These are phyloP conservation scores for Jackrogersella multiformis DNA, from an alignment of 495 filamentous ascomycete species.

Conservation along the genomic window DNA sequence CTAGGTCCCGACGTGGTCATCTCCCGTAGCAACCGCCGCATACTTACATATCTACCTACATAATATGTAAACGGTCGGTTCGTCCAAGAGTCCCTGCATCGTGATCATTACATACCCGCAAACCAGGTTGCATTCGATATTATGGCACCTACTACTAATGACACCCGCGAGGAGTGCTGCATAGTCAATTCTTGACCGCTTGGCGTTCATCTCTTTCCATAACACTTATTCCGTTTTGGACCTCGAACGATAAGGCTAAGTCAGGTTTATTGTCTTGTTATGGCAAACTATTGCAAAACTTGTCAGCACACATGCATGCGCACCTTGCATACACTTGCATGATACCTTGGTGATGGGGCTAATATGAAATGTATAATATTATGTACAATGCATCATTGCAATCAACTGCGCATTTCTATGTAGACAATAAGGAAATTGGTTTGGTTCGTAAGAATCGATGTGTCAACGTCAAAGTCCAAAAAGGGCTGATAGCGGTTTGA, in stretches of 20 bases:
- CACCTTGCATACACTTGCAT: slow-evolving; percentile 32
- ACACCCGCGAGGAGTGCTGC: slow-evolving; percentile 14
- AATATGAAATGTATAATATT: neutral
- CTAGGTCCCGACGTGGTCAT: slow-evolving; percentile 14
- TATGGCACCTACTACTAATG: slow-evolving; percentile 9
- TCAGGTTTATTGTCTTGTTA: slow-evolving; percentile 36
- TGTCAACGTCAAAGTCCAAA: neutral
- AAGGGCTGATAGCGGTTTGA: slow-evolving; percentile 14
- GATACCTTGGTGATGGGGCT: slow-evolving; percentile 21
- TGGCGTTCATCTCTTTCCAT: slow-evolving; percentile 40
- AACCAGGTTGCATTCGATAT: slow-evolving; percentile 36
- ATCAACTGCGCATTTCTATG: no score
- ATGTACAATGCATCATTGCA: no score
- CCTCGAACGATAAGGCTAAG: slow-evolving; percentile 35
- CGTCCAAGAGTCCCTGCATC: slow-evolving; percentile 32
- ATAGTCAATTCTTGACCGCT: slow-evolving; percentile 28
- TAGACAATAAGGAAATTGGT: neutral
- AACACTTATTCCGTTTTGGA: slow-evolving; percentile 36
- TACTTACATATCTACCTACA: no score
- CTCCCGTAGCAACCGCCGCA: no score
- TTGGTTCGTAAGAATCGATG: no score
- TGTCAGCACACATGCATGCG: slow-evolving; percentile 39
- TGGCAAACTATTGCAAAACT: slow-evolving; percentile 41
- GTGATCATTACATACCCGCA: slow-evolving; percentile 30
- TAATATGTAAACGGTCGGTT: slow-evolving; percentile 20